These are phyloP conservation scores for Cryphonectria naterciae DNA, from an alignment of 2,329 filamentous ascomycete genomes.

Conservation along the genomic window DNA sequence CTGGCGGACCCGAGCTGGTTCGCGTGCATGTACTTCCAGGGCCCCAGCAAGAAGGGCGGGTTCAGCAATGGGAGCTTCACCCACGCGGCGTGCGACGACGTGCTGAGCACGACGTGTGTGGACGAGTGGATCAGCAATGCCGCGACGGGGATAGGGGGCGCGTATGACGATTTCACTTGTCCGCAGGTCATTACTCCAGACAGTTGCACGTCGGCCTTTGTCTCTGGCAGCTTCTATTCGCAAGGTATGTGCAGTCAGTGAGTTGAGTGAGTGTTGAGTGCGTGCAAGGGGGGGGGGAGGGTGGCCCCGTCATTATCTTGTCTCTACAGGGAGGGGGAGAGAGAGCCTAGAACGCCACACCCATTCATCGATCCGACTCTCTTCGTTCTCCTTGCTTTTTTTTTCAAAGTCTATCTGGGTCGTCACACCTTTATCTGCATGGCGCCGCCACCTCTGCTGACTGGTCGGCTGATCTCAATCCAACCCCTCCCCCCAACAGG, in stretches of 20 bases:
- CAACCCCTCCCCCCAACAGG: background rate
- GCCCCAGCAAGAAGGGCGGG: background rate
- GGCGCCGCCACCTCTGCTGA: background rate
- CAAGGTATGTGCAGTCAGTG: background rate
- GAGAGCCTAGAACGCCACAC: background rate
- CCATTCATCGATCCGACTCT: background rate
- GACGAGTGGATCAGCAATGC: background rate
- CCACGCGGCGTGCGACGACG: background rate
- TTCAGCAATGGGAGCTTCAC: slow-evolving; percentile 5
- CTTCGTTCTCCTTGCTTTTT: background rate
- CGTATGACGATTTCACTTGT: background rate
- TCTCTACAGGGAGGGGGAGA: background rate
- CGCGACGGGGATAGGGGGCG: no score
- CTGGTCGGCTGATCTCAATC: background rate
- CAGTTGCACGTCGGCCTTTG: background rate
- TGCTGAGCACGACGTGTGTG: background rate
- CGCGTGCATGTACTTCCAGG: background rate
- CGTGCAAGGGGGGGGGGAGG: background rate
- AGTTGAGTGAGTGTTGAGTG: background rate
- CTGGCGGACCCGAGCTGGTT: background rate
- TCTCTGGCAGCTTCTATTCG: background rate
- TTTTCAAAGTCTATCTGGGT: background rate
- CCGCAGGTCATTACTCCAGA: background rate
- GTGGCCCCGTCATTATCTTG: no score
- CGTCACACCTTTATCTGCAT: background rate